Percentiles rank a stretch among this genome's conserved stretches.
Evolutionary conservation across 345 rosid species (phyloP).

Genomic region (Trapa bicornis): DNA sequence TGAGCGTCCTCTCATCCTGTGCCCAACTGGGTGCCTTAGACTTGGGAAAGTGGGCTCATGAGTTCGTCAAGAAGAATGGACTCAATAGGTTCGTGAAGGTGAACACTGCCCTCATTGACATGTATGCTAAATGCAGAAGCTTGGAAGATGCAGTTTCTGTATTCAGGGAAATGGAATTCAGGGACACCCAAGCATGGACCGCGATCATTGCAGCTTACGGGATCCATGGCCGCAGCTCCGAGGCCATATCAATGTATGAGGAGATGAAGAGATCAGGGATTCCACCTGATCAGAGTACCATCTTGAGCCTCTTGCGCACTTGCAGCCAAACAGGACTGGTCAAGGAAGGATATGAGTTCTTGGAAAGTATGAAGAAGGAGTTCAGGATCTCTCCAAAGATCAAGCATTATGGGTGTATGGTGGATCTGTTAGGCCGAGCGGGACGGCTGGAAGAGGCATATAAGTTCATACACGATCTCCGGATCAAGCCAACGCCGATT

Average conservation of each 20-base stretch:
- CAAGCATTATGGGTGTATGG: conserved; percentile 88
- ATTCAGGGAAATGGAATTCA: conserved; percentile 40
- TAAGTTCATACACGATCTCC: conserved; percentile 45
- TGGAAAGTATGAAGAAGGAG: conserved; percentile 36
- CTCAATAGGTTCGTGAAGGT: conserved; percentile 45
- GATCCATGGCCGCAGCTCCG: conserved; percentile 56
- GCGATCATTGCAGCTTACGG: conserved; percentile 83
- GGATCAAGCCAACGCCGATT: conserved; percentile 45
- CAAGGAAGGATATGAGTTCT: conserved; percentile 46
- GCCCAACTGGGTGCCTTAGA: conserved; percentile 70
- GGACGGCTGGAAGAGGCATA: conserved; percentile 55
- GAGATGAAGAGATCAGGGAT: conserved; percentile 40
- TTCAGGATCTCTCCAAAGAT: conserved; percentile 37
- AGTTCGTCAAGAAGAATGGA: conserved; percentile 42
- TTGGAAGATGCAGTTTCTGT: conserved; percentile 48
- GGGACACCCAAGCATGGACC: conserved; percentile 83
- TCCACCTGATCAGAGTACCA: conserved; percentile 57
- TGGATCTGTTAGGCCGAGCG: conserved; percentile 74
- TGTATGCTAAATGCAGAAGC: conserved; percentile 92
- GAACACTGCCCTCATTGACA: conserved; percentile 69
- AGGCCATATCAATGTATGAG: conserved; percentile 44
- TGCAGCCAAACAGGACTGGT: conserved; percentile 81
- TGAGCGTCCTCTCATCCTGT: conserved; percentile 72
- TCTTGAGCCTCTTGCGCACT: conserved; percentile 63
- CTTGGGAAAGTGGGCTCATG: conserved; percentile 78